These are phyloP conservation scores for Salix koriyanagi DNA, from an alignment of 345 rosid genomes.

Conservation along the genomic window DNA sequence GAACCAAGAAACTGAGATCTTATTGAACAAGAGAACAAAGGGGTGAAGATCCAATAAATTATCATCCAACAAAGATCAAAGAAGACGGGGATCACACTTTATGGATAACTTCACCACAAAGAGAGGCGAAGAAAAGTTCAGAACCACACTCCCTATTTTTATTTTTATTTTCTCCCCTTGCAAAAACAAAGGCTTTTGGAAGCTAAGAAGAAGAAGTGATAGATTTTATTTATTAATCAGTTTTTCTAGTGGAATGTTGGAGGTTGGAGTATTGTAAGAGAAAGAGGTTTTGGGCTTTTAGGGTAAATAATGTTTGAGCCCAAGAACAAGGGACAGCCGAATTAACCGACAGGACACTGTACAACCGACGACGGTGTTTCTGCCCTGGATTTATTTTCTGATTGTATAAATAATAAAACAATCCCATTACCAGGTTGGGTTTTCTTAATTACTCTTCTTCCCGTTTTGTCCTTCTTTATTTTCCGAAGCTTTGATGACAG, in stretches of 20 bases:
- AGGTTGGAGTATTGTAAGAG: background rate
- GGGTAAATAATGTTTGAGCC: background rate
- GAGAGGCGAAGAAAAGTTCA: background rate
- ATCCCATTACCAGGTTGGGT: no score
- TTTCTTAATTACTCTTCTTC: no score
- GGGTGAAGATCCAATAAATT: background rate
- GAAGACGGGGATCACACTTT: background rate
- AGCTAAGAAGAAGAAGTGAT: background rate
- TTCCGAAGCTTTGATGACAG: no score
- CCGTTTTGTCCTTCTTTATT: no score
- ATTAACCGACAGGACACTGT: background rate
- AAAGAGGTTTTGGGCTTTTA: background rate
- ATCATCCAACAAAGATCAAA: background rate
- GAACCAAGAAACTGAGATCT: background rate
- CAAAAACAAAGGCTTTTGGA: no score
- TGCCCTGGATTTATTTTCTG: no score
- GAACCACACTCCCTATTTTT: no score
- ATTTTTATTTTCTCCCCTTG: no score
- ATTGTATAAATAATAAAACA: no score
- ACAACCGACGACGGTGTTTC: no score
- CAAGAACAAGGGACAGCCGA: background rate
- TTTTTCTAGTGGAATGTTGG: background rate
- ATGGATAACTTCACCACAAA: background rate
- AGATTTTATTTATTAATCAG: no score
- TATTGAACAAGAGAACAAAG: background rate